phyloP scores from a whole-genome alignment of 108 stramenopile genomes.

The Cyclotella choctawhatcheeana region DNA sequence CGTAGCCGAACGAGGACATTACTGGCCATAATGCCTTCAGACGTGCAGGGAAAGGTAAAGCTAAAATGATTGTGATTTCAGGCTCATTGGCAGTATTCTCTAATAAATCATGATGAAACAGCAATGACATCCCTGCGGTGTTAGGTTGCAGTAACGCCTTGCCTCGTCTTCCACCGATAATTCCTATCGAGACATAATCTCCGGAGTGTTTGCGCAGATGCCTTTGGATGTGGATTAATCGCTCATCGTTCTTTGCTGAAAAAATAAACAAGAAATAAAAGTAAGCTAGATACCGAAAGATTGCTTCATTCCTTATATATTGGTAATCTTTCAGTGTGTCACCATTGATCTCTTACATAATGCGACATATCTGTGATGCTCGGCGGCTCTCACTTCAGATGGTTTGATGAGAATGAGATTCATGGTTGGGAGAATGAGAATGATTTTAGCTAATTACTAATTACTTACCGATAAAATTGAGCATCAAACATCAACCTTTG shows the following conservation, averaged over 20 bases:
- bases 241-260: slow-evolving; percentile 32
- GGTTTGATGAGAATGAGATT: slow-evolving; percentile 19
- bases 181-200: slow-evolving; percentile 39
- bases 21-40: slow-evolving; percentile 44
- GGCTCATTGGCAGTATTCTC: slow-evolving; percentile 15
- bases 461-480: too few relatives aligned
- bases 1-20: slow-evolving; percentile 32
- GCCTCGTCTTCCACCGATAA: slow-evolving; percentile 30
- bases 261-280: background rate
- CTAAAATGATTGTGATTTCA: slow-evolving; percentile 40
- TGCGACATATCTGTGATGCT: background rate
- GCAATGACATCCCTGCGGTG: background rate
- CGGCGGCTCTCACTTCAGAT: background rate
- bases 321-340: too few relatives aligned
- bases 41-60: slow-evolving; percentile 38
- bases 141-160: slow-evolving; percentile 12
- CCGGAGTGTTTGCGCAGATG: slow-evolving; percentile 40
- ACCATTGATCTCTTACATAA: too few relatives aligned
- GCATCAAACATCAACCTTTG: background rate
- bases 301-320: too few relatives aligned
- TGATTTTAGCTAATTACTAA: too few relatives aligned
- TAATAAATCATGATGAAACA: background rate
- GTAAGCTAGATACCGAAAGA: too few relatives aligned
- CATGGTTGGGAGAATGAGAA: too few relatives aligned
- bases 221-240: slow-evolving; percentile 28